Evolutionary conservation across 2,329 filamentous ascomycete genomes (phyloP).

Genomic region (Raffaelea arxii): DNA sequence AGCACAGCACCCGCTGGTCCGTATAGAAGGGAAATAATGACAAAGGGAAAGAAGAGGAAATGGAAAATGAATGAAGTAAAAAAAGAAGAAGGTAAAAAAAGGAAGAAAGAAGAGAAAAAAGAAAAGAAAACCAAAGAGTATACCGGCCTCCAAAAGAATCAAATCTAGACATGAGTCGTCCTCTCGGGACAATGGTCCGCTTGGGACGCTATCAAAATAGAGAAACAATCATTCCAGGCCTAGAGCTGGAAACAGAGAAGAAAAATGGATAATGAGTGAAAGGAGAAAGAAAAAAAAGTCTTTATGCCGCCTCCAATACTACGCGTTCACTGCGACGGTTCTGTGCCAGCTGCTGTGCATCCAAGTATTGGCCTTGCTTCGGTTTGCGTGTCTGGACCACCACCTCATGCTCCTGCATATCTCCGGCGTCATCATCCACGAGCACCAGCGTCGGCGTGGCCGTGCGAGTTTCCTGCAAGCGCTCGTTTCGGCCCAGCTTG

Average conservation of each 20-base stretch:
- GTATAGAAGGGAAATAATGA: not conserved
- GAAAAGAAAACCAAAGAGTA: too few species aligned
- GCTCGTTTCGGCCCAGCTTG: slow-evolving; percentile 21
- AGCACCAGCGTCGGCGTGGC: slow-evolving; percentile 37
- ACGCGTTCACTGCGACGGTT: slow-evolving; percentile 44
- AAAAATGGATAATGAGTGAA: not conserved
- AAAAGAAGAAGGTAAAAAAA: not conserved
- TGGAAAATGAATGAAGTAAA: not conserved
- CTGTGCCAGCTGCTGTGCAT: slow-evolving; percentile 20
- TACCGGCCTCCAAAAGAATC: too few species aligned
- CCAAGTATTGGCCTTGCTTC: not conserved
- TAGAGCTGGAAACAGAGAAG: too few species aligned
- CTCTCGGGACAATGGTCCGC: too few species aligned
- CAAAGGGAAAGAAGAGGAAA: slow-evolving; percentile 2
- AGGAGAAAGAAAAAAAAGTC: slow-evolving; percentile 1
- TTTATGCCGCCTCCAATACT: slow-evolving; percentile 36
- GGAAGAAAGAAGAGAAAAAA: not conserved
- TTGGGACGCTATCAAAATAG: too few species aligned
- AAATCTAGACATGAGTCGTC: too few species aligned
- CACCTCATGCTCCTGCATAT: not conserved
- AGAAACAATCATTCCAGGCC: too few species aligned
- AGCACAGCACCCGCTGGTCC: too few species aligned
- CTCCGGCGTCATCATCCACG: slow-evolving; percentile 16
- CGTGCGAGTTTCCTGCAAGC: slow-evolving; percentile 28
- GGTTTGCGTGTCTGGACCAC: not conserved